phyloP scores from a whole-genome alignment of 768 basidiomycete species.

The Kwoniella dendrophila region DNA sequence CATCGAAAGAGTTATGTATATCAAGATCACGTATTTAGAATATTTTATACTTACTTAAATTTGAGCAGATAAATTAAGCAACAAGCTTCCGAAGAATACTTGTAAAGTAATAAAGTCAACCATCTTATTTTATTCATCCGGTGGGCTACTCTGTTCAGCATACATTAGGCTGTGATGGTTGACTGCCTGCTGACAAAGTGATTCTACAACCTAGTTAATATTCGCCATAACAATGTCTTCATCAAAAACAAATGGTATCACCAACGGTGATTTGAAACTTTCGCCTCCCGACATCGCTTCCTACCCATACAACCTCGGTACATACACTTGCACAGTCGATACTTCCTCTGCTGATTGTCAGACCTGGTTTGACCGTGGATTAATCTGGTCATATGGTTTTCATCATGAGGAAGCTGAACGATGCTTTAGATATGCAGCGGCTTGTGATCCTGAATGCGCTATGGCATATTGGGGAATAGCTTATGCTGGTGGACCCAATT shows the following conservation, averaged over 20 bases:
- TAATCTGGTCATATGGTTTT: conserved; percentile 40
- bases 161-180: too few relatives aligned
- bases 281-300: background rate
- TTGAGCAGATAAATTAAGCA: too few relatives aligned
- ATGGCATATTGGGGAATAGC: conserved; percentile 46
- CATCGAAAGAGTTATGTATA: too few relatives aligned
- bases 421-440: conserved; percentile 31
- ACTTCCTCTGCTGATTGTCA: conserved; percentile 30
- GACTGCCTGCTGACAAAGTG: too few relatives aligned
- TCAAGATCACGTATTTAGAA: too few relatives aligned
- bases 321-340: conserved; percentile 13
- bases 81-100: too few relatives aligned
- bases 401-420: conserved; percentile 38
- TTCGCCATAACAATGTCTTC: background rate
- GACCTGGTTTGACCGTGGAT: conserved; percentile 42
- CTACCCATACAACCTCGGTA: conserved; percentile 32
- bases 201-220: too few relatives aligned
- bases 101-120: too few relatives aligned
- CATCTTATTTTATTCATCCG: too few relatives aligned
- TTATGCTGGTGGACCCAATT: conserved; percentile 42
- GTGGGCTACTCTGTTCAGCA: too few relatives aligned
- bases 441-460: conserved; percentile 28
- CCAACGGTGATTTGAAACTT: background rate
- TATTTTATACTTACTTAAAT: too few relatives aligned
- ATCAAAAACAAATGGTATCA: background rate